A percentile compares a stretch with the other conserved stretches of the same genome.
Evolutionary conservation across 768 basidiomycete genomes (phyloP).

Genomic region (Stropharia rugosoannulata): DNA sequence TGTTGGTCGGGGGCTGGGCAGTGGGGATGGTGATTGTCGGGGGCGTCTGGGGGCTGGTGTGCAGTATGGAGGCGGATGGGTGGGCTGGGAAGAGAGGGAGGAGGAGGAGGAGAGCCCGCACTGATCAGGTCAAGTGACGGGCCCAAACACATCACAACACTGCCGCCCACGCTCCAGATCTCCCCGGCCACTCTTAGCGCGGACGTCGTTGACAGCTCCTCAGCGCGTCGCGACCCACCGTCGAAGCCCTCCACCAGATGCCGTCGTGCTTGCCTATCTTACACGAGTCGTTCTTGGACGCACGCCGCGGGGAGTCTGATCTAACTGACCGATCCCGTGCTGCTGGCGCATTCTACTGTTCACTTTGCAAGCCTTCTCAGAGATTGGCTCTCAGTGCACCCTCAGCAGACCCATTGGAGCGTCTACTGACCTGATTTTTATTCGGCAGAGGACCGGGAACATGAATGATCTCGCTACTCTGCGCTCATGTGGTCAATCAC

Average conservation of each 20-base stretch:
- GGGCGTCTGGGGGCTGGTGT: neutral
- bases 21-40: constrained; percentile 4
- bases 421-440: neutral
- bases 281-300: too few species aligned
- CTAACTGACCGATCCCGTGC: too few species aligned
- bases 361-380: too few species aligned
- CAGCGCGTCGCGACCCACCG: constrained; percentile 10
- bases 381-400: too few species aligned
- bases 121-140: constrained; percentile 31
- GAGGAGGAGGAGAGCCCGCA: constrained; percentile 21
- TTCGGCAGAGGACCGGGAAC: neutral
- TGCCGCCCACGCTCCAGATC: neutral
- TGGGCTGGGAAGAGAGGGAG: constrained; percentile 12
- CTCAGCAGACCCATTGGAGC: neutral
- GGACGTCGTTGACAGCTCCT: neutral
- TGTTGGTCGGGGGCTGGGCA: constrained; percentile 14
- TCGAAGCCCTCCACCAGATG: constrained; percentile 7
- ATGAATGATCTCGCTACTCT: neutral
- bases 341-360: too few species aligned
- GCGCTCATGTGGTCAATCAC: neutral
- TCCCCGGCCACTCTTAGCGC: neutral
- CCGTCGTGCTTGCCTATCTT: too few species aligned
- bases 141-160: constrained; percentile 31
- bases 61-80: neutral
- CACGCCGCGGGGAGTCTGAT: neutral